These are phyloP conservation scores for Acanthamoeba healyi DNA, from an alignment of 208 protist species.

Conservation along the genomic window DNA sequence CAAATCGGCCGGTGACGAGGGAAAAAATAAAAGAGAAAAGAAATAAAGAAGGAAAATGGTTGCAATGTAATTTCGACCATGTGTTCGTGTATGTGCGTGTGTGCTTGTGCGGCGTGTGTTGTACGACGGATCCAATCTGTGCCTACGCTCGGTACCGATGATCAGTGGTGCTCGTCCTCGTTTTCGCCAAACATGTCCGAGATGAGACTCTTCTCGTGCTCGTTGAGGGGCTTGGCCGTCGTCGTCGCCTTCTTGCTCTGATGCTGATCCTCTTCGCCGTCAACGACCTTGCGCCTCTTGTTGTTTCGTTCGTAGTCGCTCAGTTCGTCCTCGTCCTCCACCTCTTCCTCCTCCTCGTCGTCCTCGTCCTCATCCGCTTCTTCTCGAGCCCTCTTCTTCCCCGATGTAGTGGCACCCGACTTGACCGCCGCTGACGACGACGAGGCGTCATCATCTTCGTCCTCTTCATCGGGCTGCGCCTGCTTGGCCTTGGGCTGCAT, in stretches of 20 bases:
- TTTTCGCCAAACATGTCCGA: slow-evolving; percentile 6
- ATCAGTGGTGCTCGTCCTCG: neutral
- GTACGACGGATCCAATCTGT: no score
- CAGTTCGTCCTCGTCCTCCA: neutral
- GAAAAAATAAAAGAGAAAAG: no score
- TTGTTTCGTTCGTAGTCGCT: slow-evolving; percentile 4
- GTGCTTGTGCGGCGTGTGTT: no score
- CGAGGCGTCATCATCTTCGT: neutral
- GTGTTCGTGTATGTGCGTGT: no score
- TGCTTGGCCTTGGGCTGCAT: neutral
- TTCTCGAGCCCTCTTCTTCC: slow-evolving; percentile 8
- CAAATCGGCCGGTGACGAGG: no score
- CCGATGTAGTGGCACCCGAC: neutral
- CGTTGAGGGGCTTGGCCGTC: neutral
- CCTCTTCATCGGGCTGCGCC: neutral
- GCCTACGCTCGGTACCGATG: no score
- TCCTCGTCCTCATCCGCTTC: neutral
- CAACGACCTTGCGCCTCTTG: neutral
- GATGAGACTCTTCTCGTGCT: neutral
- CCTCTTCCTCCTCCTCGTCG: neutral
- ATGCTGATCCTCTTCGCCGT: neutral
- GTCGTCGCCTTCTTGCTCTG: neutral
- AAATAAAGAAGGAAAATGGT: no score
- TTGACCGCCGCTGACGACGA: neutral
- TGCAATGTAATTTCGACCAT: no score